Evolutionary conservation across 768 basidiomycete genomes (phyloP), one percentile per base, ranked within the genome.

Genomic region (Myochromella boudieri): DNA sequence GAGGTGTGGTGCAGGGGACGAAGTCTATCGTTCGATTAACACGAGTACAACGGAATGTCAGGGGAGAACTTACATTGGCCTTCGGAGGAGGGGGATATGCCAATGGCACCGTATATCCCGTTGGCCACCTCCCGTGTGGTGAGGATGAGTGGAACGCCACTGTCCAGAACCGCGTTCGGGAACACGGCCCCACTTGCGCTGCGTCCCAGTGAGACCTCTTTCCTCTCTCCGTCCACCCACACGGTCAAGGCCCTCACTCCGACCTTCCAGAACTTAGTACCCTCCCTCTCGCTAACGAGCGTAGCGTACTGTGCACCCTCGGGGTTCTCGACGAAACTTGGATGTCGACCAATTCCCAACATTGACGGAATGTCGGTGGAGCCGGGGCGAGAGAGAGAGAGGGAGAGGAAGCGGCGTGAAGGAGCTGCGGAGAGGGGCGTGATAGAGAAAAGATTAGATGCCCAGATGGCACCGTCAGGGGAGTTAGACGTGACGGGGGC

Each of bases 91-190:
- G 86, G 84, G 17, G 62, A 56, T 21, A 90, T 68, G 1, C 82
- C 85, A 42, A 88, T 66, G 3, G 87, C 84, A 7, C 88, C 88
- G 48, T 91, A 91, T 15, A 91, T 85, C 5, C 74, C 87, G 53
- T 91, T 84, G 12, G 88, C 85, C 15, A 91, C 70, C 3, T 56
- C 43, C 3, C 69, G 65, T 0, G 82, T 80, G 5, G 86, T 77
- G 1, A 91, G 60, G 40, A 91, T 89, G 11, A 75, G 46, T 0
- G 88, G 85, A 0, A 81, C 73, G 0, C 89, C 89, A 0, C 83
- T 79, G 60, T 91, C 89, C 26, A 91, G 58, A n/a, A 88, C 74
- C 3, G 85, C 87, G 34, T 73, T 78, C 0, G 86, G 87, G 31
- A 66, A 75, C 18, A 60, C 62, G 0, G 61, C 65, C 4, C 72